phyloP scores from a whole-genome alignment of 1,284 basidiomycete species.

The Omphalotus olearius region DNA sequence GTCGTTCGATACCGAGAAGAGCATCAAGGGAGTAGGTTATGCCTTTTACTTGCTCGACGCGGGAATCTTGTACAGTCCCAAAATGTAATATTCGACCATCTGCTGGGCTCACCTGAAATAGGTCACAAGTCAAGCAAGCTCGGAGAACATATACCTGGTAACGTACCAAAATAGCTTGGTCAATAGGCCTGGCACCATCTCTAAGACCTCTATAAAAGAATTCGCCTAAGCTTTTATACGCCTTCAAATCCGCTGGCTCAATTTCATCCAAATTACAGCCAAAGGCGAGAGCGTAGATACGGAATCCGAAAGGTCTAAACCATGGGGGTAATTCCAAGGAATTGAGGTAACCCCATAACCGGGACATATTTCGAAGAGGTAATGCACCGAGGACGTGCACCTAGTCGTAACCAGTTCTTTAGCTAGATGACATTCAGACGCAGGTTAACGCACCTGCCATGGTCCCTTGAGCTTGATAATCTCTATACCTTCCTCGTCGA shows the following conservation, averaged over 20 bases:
- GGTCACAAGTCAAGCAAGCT: not conserved
- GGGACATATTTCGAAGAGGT: conserved; percentile 89
- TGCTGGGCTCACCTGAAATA: conserved; percentile 80
- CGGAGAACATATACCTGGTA: not conserved
- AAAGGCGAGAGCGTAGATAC: conserved; percentile 82
- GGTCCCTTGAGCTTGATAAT: conserved; percentile 82
- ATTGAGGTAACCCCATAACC: conserved; percentile 95
- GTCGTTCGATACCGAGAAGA: conserved; percentile 73
- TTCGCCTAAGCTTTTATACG: conserved; percentile 84
- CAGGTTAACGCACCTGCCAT: conserved; percentile 75
- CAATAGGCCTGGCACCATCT: conserved; percentile 79
- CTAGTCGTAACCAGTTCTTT: conserved; percentile 35
- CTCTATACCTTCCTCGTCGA: conserved; percentile 71
- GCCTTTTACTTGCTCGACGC: conserved; percentile 97
- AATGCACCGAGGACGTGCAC: conserved; percentile 95
- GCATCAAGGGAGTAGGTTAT: conserved; percentile 96
- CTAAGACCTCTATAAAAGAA: conserved; percentile 95
- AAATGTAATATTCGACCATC: conserved; percentile 94
- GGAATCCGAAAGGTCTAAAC: conserved; percentile 88
- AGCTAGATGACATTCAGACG: conserved; percentile 9
- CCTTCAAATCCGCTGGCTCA: conserved; percentile 70
- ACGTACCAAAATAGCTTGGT: conserved; percentile 70
- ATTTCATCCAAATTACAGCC: conserved; percentile 95
- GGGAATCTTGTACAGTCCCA: conserved; percentile 77
- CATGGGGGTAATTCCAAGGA: conserved; percentile 90